Conservation (phyloP, 352 stramenopile genomes). For the Phytophthora tubulina region DNA sequence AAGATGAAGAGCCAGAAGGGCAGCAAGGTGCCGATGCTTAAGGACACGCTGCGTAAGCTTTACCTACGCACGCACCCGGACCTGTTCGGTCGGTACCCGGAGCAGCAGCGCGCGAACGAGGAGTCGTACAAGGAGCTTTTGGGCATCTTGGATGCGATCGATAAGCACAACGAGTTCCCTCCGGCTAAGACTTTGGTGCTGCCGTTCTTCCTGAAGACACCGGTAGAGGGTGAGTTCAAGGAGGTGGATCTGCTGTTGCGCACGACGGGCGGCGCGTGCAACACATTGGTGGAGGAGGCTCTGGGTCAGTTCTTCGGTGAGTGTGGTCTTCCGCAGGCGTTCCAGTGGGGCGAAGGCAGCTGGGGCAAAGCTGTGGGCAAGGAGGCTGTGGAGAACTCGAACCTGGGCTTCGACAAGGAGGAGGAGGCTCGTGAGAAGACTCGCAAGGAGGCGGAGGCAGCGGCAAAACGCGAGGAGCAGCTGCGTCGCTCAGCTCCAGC, state of each 20-base stretch:
- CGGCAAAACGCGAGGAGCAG: slow-evolving; percentile 49
- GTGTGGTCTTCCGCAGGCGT: slow-evolving; percentile 66
- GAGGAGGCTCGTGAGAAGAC: slow-evolving; percentile 54
- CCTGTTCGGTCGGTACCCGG: slow-evolving; percentile 78
- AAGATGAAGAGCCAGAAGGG: slow-evolving; percentile 76
- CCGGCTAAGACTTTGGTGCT: slow-evolving; percentile 74
- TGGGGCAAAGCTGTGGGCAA: slow-evolving; percentile 78
- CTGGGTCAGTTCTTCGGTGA: slow-evolving; percentile 77
- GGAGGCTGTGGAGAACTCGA: slow-evolving; percentile 67
- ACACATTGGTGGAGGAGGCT: slow-evolving; percentile 80
- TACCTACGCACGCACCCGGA: slow-evolving; percentile 85
- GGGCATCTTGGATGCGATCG: slow-evolving; percentile 82
- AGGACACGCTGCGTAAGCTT: slow-evolving; percentile 84
- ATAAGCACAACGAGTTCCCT: slow-evolving; percentile 83
- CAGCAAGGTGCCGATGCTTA: slow-evolving; percentile 68
- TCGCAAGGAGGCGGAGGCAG: slow-evolving; percentile 47
- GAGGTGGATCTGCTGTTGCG: slow-evolving; percentile 70
- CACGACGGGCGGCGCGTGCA: slow-evolving; percentile 80
- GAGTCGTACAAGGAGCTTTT: slow-evolving; percentile 86
- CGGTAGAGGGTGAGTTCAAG: slow-evolving; percentile 74
- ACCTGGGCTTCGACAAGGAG: slow-evolving; percentile 72
- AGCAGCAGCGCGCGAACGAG: slow-evolving; percentile 72
- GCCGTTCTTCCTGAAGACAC: slow-evolving; percentile 79
- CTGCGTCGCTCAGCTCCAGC: slow-evolving; percentile 51
- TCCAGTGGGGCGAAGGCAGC: slow-evolving; percentile 79